Percentiles rank a stretch among this genome's conserved stretches.
phyloP scores from a whole-genome alignment of 179 eudicot species.

The Patellifolia procumbens region DNA sequence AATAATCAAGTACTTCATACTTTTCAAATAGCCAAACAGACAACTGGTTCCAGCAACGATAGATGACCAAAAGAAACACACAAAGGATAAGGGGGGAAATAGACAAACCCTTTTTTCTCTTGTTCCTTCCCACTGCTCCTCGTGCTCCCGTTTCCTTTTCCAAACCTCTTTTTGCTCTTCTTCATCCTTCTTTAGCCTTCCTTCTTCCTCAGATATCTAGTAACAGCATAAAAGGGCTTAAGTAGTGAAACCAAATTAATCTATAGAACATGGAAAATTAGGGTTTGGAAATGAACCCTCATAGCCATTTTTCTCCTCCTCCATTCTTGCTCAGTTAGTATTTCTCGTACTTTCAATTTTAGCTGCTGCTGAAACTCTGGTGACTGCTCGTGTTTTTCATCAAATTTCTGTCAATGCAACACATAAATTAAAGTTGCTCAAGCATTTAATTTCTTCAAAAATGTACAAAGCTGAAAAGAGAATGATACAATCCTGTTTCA shows the following conservation, averaged over 20 bases:
- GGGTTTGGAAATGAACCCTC: constrained; percentile 55
- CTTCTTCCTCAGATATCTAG: constrained; percentile 98
- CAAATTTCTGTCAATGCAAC: constrained; percentile 51
- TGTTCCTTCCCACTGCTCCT: constrained; percentile 99
- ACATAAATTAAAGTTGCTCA: not conserved
- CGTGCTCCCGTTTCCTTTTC: constrained; percentile 97
- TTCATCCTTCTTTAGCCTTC: constrained; percentile 93
- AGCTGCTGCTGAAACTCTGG: constrained; percentile 81
- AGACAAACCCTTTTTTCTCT: constrained; percentile 79
- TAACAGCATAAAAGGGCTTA: not conserved
- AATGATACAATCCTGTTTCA: not conserved
- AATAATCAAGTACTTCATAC: too few relatives aligned
- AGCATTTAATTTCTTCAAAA: not conserved
- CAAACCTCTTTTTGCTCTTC: constrained; percentile 91
- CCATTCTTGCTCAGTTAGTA: constrained; percentile 96
- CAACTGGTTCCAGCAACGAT: not conserved
- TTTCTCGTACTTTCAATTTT: constrained; percentile 83
- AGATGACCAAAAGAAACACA: not conserved
- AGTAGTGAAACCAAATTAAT: not conserved
- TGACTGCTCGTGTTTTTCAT: constrained; percentile 66
- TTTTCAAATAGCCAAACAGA: too few relatives aligned
- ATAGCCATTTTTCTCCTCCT: constrained; percentile 96
- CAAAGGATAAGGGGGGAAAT: not conserved
- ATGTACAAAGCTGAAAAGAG: not conserved
- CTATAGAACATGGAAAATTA: not conserved